Evolutionary conservation across 2,329 filamentous ascomycete species (phyloP).

Genomic region (Bipolaris sorokiniana): DNA sequence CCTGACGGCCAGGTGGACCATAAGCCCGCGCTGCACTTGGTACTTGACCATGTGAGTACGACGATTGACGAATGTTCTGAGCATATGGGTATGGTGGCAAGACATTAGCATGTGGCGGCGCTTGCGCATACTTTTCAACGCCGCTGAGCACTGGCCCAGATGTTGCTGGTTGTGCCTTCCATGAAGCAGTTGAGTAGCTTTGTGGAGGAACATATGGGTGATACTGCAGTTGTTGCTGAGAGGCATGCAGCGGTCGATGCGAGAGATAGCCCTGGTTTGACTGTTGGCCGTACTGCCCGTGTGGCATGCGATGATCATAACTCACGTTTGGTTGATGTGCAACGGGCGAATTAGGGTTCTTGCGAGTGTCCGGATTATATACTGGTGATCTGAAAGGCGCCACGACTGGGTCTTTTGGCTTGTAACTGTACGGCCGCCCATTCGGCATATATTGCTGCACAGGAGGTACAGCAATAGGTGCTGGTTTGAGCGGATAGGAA

Average conservation of each 20-base stretch:
- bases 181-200: conserved; percentile 29
- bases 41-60: conserved; percentile 28
- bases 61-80: conserved; percentile 26
- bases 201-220: conserved; percentile 40
- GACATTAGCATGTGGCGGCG: conserved; percentile 24
- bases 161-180: conserved; percentile 32
- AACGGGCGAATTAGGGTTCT: conserved; percentile 47
- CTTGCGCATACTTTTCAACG: conserved; percentile 38
- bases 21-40: conserved; percentile 20
- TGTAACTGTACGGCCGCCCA: conserved; percentile 42
- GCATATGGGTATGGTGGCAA: conserved; percentile 38
- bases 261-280: conserved; percentile 27
- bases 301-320: conserved; percentile 40
- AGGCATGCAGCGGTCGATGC: conserved; percentile 25
- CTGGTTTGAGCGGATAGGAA: conserved; percentile 56
- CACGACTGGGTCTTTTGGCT: conserved; percentile 38
- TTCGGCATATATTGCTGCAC: conserved; percentile 36
- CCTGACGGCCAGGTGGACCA: conserved; percentile 21
- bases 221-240: conserved; percentile 28
- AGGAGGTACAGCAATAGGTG: conserved; percentile 38
- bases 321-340: conserved; percentile 48
- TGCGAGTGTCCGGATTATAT: conserved; percentile 43
- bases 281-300: conserved; percentile 33
- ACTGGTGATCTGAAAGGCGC: conserved; percentile 37
- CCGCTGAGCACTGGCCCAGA: conserved; percentile 30